Conservation (phyloP, 2,329 filamentous ascomycete species). For the Elsinoe perseae region DNA sequence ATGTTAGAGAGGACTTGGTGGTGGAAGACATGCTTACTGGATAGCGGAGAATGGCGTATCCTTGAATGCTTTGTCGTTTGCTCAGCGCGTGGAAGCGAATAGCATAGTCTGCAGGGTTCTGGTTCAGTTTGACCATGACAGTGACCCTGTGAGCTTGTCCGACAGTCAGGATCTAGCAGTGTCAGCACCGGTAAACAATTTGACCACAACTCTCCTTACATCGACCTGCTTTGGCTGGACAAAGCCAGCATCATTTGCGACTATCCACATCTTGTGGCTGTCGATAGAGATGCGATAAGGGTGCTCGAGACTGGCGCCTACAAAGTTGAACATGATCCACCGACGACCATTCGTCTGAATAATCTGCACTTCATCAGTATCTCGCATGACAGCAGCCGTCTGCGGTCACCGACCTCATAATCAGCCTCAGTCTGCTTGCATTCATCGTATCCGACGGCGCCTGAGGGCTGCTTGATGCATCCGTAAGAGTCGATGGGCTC, state of each 20-base stretch:
- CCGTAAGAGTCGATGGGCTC: slow-evolving; percentile 18
- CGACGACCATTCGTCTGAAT: slow-evolving; percentile 19
- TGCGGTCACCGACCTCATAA: slow-evolving; percentile 14
- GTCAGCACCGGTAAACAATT: not conserved
- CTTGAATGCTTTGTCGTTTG: slow-evolving; percentile 19
- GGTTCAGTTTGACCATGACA: slow-evolving; percentile 20
- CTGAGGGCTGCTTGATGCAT: slow-evolving; percentile 18
- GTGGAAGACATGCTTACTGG: not conserved
- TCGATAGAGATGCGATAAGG: slow-evolving; percentile 21
- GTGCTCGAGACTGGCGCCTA: slow-evolving; percentile 20
- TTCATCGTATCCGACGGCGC: slow-evolving; percentile 19
- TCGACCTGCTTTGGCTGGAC: slow-evolving; percentile 20
- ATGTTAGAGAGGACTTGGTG: not conserved
- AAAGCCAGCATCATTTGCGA: slow-evolving; percentile 21
- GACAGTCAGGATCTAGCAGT: slow-evolving; percentile 15
- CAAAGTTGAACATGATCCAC: slow-evolving; percentile 21
- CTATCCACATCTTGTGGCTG: slow-evolving; percentile 20
- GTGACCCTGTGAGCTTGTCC: slow-evolving; percentile 19
- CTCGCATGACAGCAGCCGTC: not conserved
- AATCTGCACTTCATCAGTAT: slow-evolving; percentile 2
- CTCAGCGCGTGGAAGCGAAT: slow-evolving; percentile 20
- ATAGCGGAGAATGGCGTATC: slow-evolving; percentile 20
- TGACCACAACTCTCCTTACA: not conserved
- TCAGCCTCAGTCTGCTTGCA: slow-evolving; percentile 17
- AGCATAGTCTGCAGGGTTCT: slow-evolving; percentile 19